Percentiles rank a stretch among this genome's conserved stretches.
Evolutionary conservation across 140 eudicot genomes (phyloP).

Genomic region (Erigeron philadelphicus): DNA sequence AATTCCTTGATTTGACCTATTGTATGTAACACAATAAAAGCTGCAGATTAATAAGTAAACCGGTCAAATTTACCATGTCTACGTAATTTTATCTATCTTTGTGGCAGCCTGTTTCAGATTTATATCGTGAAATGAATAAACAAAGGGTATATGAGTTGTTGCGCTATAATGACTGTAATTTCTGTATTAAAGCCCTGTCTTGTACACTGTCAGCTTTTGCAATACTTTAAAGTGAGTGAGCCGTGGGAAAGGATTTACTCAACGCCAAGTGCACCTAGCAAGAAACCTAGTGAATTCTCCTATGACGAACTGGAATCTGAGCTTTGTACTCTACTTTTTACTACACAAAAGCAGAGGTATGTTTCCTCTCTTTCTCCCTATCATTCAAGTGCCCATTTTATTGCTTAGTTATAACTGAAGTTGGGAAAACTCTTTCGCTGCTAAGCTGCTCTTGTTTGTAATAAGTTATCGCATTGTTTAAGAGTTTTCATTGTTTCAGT

Average conservation of each 20-base stretch:
- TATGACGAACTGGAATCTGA: constrained; percentile 51
- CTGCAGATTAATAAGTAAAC: no score
- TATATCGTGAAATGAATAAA: no score
- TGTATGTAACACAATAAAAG: no score
- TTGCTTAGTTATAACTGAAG: not conserved
- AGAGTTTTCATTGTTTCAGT: constrained; percentile 39
- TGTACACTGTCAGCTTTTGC: constrained; percentile 34
- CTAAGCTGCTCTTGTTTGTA: no score
- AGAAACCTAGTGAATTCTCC: constrained; percentile 47
- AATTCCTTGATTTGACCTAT: no score
- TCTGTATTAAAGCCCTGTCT: no score
- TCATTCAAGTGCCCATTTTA: not conserved
- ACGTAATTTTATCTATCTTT: not conserved
- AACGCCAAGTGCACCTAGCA: constrained; percentile 33
- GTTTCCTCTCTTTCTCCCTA: constrained; percentile 15
- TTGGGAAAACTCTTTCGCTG: not conserved
- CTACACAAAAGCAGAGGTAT: constrained; percentile 49
- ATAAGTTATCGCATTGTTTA: not conserved
- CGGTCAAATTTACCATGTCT: not conserved
- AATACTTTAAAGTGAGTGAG: constrained; percentile 34
- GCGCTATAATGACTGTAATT: no score
- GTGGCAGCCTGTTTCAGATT: constrained; percentile 24
- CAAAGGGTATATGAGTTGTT: no score
- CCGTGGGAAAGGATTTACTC: constrained; percentile 55
- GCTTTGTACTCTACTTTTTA: constrained; percentile 36